Base-by-base conservation (phyloP, 352 stramenopile species). In the Pythium oligandrum region DNA sequence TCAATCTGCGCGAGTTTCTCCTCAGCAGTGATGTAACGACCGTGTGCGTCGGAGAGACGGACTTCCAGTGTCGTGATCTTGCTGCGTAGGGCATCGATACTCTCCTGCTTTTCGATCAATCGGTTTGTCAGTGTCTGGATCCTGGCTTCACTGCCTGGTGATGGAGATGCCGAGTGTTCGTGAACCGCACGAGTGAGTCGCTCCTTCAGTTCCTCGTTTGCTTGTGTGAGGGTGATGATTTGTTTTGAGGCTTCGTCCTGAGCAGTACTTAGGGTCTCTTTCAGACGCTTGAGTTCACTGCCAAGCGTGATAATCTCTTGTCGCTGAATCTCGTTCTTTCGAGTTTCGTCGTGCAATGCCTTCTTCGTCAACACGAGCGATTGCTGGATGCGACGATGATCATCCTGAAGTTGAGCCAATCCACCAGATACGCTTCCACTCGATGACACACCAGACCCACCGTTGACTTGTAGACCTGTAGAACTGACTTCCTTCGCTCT, bases 61-160 rank as follows among this genome's bases (percentile, higher is more conserved):
- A 88, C 66, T 40, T 91, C 75, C 40, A 94, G 74, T 26, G 78
- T 89, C 45, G 78, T 83, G 44, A 79, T 64, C 38, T 75, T 78
- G 56, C 66, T 89, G 1, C 79, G 81, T 37, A 91, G 44, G 0
- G 68, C 70, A 40, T 94, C 83, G 35, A 94, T 71, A 0, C 64
- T 81, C 48, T 92, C 83, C 44, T 94, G 83, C 60, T 94, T 94
- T 53, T 91, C 79, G 8, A 94, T 78, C 17, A 94, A 47, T 2
- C 79, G 66, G 51, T 90, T 89, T 17, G 83, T 94, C 33, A 94
- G 71, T 38, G 74, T 78, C 50, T 90, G 81, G 56, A 92, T 88
- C 30, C 78, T 67, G 10, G 76, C 59, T 53, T 93, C 77, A 6
- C 67, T 71, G 32, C 71, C 77, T 1, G 55, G 61, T 6, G 66